Percentiles rank a stretch among this genome's conserved stretches.
Conservation (phyloP, 192 early-diverging fungal genomes). For the Fimicolochytrium jonesii region DNA sequence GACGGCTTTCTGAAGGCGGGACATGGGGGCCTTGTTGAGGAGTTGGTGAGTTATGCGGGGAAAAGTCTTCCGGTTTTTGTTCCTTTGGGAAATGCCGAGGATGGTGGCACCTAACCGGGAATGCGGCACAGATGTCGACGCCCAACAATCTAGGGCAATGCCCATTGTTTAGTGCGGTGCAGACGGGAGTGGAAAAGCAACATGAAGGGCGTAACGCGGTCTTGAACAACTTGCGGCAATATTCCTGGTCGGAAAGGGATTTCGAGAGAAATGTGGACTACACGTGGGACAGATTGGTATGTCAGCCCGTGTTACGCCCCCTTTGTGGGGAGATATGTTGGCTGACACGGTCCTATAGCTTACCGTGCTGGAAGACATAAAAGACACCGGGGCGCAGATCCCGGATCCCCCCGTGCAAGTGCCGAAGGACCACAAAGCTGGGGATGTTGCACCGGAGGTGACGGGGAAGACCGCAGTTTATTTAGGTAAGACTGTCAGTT, state of each 20-base stretch:
- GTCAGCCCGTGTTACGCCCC: not conserved
- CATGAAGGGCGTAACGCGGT: not conserved
- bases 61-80: too few relatives aligned
- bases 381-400: not conserved
- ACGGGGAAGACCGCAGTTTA: not conserved
- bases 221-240: not conserved
- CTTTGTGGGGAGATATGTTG: not conserved
- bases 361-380: not conserved
- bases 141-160: not conserved
- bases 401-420: not conserved
- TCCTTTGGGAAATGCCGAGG: too few relatives aligned
- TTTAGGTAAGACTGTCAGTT: too few relatives aligned
- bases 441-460: not conserved
- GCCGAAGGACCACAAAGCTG: not conserved
- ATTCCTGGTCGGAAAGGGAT: not conserved
- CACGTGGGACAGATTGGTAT: not conserved
- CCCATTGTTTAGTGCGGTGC: not conserved
- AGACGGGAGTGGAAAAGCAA: not conserved
- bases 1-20: too few relatives aligned
- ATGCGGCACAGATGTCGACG: not conserved
- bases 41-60: too few relatives aligned
- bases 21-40: too few relatives aligned
- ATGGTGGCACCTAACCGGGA: too few relatives aligned
- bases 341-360: not conserved
- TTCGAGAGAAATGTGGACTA: not conserved